Base-by-base conservation (phyloP, 139 green algal species). In the Haematococcus sp. region DNA sequence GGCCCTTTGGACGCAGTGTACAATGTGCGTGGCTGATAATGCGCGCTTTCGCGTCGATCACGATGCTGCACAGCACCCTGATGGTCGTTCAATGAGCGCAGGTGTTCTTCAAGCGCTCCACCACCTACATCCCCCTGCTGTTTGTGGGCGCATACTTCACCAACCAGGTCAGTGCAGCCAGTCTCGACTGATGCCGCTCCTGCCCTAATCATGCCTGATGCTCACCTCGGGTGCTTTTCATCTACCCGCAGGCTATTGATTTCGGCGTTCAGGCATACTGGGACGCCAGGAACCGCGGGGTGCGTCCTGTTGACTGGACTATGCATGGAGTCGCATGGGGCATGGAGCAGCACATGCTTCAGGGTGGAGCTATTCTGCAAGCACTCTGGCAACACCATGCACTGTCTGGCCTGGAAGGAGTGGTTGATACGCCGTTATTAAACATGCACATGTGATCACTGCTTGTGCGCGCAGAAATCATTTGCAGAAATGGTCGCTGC, bases 31-130 rank as follows among this genome's bases (percentile, higher is more conserved):
- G 4, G 33, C 23, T 4, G 17, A 11, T 28, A 25, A 13, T 46
- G 4, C 0, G 30, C n/a, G 16, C 31, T 67, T 46, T 4, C 3
- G 31, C 1, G 13, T 22, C n/a, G 40, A 49, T 49, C 40, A 49
- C 11, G 40, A 49, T 22, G 20, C n/a, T 28, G 43, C 44, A 49
- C 4, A 32, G 2, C n/a, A 4, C 5, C 11, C 4, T 49, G 67
- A 20, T 3, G 9, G 1, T 22, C 23, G 23, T 17, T 55, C 17
- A 4, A 65, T n/a, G n/a, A 19, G 1, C 25, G 63, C 76, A 86
- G 76, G 3, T 74, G 23, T 78, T 86, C 51, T 83, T 86, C 70
- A 86, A 83, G 81, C 81, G 81, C 40, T 76, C 75, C 43, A 86
- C 81, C 25, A 49, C 72, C 2, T 86, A 86, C 73, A 71, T 86